Evolutionary conservation across 306 rosid species (phyloP).

Genomic region (Astragalus membranaceus): DNA sequence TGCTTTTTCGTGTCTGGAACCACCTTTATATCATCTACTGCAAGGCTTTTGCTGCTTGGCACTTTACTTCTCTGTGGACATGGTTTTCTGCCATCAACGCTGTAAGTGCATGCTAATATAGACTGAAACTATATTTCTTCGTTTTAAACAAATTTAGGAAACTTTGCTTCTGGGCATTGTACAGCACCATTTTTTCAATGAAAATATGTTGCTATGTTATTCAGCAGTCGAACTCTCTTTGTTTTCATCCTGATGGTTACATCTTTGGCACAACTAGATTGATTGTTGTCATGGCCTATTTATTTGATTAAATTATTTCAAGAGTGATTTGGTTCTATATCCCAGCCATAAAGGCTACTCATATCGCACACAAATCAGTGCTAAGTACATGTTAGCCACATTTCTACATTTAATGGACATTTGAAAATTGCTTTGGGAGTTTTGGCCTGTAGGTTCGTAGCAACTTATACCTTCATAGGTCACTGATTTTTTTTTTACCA

Average conservation of each 20-base stretch:
- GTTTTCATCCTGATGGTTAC: neutral
- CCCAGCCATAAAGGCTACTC: slow-evolving; percentile 11
- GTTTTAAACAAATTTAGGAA: neutral
- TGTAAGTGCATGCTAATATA: slow-evolving; percentile 42
- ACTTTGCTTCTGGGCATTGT: neutral
- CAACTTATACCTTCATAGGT: slow-evolving; percentile 9
- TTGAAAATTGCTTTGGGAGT: neutral
- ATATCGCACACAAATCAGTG: neutral
- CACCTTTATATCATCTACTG: slow-evolving; percentile 49
- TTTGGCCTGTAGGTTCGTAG: neutral
- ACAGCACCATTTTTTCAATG: neutral
- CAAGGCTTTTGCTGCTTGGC: slow-evolving; percentile 51
- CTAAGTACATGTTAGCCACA: neutral
- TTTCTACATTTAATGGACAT: slow-evolving; percentile 1
- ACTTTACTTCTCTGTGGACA: slow-evolving; percentile 46
- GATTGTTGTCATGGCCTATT: neutral
- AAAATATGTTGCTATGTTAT: neutral
- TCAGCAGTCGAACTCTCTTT: neutral
- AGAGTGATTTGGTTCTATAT: slow-evolving; percentile 10
- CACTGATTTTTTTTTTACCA: neutral
- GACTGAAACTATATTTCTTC: slow-evolving; percentile 1
- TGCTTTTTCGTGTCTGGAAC: slow-evolving; percentile 79
- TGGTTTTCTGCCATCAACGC: slow-evolving; percentile 46
- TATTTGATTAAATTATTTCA: slow-evolving; percentile 1
- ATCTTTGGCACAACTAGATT: slow-evolving; percentile 1